Evolutionary conservation across 495 filamentous ascomycete species (phyloP), one percentile per base, ranked within the genome.

Genomic region (Neurospora sp.): DNA sequence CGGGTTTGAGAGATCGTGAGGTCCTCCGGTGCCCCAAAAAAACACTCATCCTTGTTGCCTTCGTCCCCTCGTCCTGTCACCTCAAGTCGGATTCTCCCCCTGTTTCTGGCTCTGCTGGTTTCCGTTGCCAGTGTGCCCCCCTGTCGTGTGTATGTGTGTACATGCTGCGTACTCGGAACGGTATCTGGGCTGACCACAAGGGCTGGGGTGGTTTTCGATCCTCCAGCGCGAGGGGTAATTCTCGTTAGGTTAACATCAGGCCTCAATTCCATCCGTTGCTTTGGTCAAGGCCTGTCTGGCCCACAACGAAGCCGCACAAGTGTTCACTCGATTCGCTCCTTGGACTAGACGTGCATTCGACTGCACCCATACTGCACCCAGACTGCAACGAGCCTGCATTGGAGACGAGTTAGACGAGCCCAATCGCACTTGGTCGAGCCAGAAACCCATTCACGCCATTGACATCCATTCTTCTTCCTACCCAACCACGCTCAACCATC

Each of bases 401-500:
- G 5, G 54, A 34, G 11, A 62, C 48, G 24, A 62, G 13, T 62
- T 62, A 19, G 54, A 66, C 72, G 73, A 78, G 75, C 75, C 79
- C 79, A 80, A 80, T 80, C 78, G 74, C 77, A 73, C 73, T 31
- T 34, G 43, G 69, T 71, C 70, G 77, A 77, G 76, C 75, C 70
- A 42, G 54, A 66, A 66, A 66, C 28, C 24, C 54, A 34, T 62
- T 19, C 28, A 9, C 54, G 54, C 54, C 54, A 17, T 62, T 31
- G 54, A 62, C 54, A 62, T 62, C 54, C 54, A 34, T 66, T 34
- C 71, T 73, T 45, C 42, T 43, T 39, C 70, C 74, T 66, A 71
- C 73, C 80, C 80, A 81, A 81, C 79, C 80, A 78, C 78, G 72
- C 71, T 39, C 73, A 74, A 79, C 78, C 80, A 81, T 77, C 79